phyloP scores from a whole-genome alignment of 768 basidiomycete species.

The Russula sp. region DNA sequence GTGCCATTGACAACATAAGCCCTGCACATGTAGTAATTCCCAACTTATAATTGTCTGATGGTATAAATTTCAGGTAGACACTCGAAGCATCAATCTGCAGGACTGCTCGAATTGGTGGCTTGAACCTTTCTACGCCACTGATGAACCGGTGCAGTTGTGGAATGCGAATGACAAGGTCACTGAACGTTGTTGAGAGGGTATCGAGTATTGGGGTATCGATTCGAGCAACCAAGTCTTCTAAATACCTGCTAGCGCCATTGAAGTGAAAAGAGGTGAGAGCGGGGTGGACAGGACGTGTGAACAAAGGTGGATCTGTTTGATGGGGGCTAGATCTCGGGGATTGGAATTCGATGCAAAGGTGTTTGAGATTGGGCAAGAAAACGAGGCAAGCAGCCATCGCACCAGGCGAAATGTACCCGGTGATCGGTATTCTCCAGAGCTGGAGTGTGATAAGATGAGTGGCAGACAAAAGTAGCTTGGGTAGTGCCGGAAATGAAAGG shows the following conservation, averaged over 20 bases:
- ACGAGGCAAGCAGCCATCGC: neutral
- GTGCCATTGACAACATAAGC: neutral
- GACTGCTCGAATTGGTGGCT: neutral
- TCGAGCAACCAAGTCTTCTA: neutral
- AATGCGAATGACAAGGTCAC: neutral
- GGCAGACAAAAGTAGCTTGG: neutral
- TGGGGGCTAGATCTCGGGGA: too few species aligned
- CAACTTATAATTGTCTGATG: neutral
- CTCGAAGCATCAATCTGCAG: neutral
- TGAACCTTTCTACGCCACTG: neutral
- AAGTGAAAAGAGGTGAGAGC: neutral
- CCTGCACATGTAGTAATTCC: neutral
- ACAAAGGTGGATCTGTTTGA: neutral
- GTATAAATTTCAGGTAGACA: neutral
- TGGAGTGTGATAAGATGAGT: neutral
- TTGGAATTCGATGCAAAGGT: neutral
- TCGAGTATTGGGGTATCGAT: neutral
- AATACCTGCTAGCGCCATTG: neutral
- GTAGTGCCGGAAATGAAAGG: neutral
- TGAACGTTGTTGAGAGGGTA: neutral
- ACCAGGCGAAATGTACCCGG: neutral
- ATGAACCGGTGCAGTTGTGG: neutral
- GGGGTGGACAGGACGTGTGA: neutral
- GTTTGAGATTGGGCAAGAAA: neutral
- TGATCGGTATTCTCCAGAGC: neutral